Base-by-base conservation (phyloP, 2,329 filamentous ascomycete species). In the Penicillium corylophilum region DNA sequence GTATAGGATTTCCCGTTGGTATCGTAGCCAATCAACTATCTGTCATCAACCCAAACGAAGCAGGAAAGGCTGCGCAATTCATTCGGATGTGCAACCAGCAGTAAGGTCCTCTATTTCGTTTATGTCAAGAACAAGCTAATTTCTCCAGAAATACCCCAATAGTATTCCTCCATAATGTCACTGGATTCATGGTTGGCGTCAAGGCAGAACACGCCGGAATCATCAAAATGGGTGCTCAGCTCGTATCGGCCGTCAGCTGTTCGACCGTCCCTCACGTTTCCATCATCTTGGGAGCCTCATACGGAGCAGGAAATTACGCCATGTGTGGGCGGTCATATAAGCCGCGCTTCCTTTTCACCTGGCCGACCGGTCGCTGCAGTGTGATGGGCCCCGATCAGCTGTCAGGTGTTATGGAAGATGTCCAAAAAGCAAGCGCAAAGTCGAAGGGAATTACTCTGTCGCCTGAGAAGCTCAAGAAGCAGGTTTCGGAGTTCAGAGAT, bases 111-210 rank as follows among this genome's bases (percentile, higher is more conserved):
- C 9, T 20, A 20, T 3, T 7, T 6, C 5, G 9, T 12, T 20
- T 40, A 15, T 29, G 29, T 22, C 28, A 43, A 39, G 48, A 28
- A 55, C 1, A 31, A 15, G 3, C 13, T 31, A 15, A 31, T 12
- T 15, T 9, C 35, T 23, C 63, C 22, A 71, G 61, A 49, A 65
- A 66, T 23, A 68, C 57, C 0, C 74, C 75, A 0, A 76, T 78
- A 13, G 60, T 77, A 5, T 78, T 76, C 61, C 59, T 78, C 0
- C 75, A 78, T 58, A 78, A 77, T 39, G 74, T 78, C 0, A 77
- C 76, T 0, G 75, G 75, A 1, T 78, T 78, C 62, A 78, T 78
- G 75, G 75, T 78, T 3, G 76, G 76, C 3, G 57, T 70, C 5
- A 74, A 75, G 50, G 71, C 75, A 4, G 76, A 78, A 46, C 73